These are phyloP conservation scores for Phaffomyces thermotolerans DNA, from an alignment of 805 yeast genomes.

Conservation along the genomic window DNA sequence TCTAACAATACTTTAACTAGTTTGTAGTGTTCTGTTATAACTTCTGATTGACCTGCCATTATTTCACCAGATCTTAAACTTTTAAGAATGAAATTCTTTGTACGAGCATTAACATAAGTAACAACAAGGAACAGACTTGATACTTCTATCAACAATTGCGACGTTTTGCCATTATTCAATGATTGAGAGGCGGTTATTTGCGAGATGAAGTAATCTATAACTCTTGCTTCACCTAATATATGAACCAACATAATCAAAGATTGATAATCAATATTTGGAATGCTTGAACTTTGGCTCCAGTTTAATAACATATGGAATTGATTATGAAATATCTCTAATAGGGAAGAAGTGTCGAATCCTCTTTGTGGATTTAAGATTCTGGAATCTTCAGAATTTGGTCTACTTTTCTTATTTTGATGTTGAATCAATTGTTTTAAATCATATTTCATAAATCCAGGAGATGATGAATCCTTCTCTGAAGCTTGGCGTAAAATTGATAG, in stretches of 20 bases:
- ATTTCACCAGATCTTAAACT: conserved; percentile 2
- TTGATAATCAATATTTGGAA: conserved; percentile 16
- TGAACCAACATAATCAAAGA: conserved; percentile 9
- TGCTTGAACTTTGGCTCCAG: conserved; percentile 19
- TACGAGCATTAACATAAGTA: conserved; percentile 6
- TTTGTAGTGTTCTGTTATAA: conserved; percentile 2
- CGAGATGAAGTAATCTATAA: conserved; percentile 16
- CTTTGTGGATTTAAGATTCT: not conserved
- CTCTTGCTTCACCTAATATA: conserved; percentile 14
- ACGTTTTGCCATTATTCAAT: conserved; percentile 10
- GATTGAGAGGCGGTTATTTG: conserved; percentile 13
- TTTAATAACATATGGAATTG: conserved; percentile 16
- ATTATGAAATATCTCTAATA: conserved; percentile 13
- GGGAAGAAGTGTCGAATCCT: conserved; percentile 2
- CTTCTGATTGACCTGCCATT: not conserved
- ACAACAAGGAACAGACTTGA: conserved; percentile 14
- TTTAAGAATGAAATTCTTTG: conserved; percentile 1
- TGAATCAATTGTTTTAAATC: not conserved
- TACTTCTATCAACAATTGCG: conserved; percentile 14
- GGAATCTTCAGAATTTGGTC: not conserved
- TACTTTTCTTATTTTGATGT: not conserved
- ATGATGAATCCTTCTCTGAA: conserved; percentile 4
- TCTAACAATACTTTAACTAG: conserved; percentile 4
- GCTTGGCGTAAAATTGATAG: conserved; percentile 11
- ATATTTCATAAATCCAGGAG: conserved; percentile 5